Percentiles rank a stretch among this genome's conserved stretches.
Evolutionary conservation across 768 basidiomycete species (phyloP).

Genomic region (Kwoniella newhampshirensis): DNA sequence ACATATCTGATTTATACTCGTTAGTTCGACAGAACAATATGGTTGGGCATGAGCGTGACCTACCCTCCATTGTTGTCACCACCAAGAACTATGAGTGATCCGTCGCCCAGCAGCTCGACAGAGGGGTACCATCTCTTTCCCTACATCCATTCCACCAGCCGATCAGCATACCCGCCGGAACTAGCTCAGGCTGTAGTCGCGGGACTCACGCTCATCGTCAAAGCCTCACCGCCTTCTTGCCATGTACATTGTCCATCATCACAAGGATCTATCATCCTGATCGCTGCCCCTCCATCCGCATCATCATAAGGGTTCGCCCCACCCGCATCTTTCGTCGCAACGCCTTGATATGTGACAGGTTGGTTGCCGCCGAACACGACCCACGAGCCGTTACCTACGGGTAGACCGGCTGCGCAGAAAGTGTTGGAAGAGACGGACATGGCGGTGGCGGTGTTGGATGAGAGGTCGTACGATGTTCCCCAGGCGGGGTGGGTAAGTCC

Average conservation of each 20-base stretch:
- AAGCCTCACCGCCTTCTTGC: constrained; percentile 39
- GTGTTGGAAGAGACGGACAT: constrained; percentile 76
- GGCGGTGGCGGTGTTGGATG: constrained; percentile 61
- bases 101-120: constrained; percentile 66
- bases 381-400: constrained; percentile 76
- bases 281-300: constrained; percentile 73
- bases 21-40: no score
- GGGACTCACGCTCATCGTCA: constrained; percentile 48
- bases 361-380: constrained; percentile 73
- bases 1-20: constrained; percentile 59
- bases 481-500: constrained; percentile 58
- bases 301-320: constrained; percentile 64
- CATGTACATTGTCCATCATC: constrained; percentile 54
- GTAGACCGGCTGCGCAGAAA: constrained; percentile 72
- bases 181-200: no score
- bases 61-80: constrained; percentile 62
- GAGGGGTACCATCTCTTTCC: constrained; percentile 74
- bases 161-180: neutral
- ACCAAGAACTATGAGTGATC: constrained; percentile 69
- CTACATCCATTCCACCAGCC: no score
- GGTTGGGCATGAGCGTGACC: constrained; percentile 41
- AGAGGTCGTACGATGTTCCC: constrained; percentile 61
- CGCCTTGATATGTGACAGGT: constrained; percentile 52
- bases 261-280: constrained; percentile 80
- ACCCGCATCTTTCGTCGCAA: constrained; percentile 36